Evolutionary conservation across 805 yeast genomes (phyloP), one percentile per base, ranked within the genome.

Genomic region (Cyberlindnera veronae): DNA sequence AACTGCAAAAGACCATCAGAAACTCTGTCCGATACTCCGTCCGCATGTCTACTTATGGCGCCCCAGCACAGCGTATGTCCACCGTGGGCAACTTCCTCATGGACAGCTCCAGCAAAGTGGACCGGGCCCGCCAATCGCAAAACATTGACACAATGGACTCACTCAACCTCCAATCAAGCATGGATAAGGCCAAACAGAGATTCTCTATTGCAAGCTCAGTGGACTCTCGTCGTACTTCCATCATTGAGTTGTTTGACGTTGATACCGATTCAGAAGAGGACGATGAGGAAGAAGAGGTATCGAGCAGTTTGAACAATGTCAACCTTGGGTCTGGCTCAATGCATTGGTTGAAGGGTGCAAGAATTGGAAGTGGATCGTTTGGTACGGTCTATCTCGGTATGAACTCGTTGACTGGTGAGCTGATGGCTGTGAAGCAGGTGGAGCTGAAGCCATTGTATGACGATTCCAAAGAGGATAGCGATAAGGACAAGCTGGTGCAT

Each of bases 401-500:
- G 80, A 87, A 90, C 58, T 84, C 95, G 1, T 63, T 82, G 24
- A 89, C 95, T 0, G 99, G 99, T 31, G 98, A 89, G 58, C 69
- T 93, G 37, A 87, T 91, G 95, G 99, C 98, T 1, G 96, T 93
- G 15, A 93, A 93, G 57, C 96, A 90, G 60, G 96, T 93, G 1
- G 84, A 82, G 34, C 59, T 90, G 14, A 81, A 84, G 2, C 64
- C 67, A 3, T 50, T 60, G 19, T 61, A 66, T 26, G 67, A 68
- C 45, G 54, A 62, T 44, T 31, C 40, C 5, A 45, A 45, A 10
- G 43, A 49, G 19, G 50, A 53, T 19, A 44, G 44, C n/a, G 51
- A 50, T 24, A 53, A 50, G 29, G 48, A 52, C 13, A 50, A 49
- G 24, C 55, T 54, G 26, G 61, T 71, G 5, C 74, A 72, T 46